phyloP scores from a whole-genome alignment of 1,284 basidiomycete species.

The Fereydounia khargensis region DNA sequence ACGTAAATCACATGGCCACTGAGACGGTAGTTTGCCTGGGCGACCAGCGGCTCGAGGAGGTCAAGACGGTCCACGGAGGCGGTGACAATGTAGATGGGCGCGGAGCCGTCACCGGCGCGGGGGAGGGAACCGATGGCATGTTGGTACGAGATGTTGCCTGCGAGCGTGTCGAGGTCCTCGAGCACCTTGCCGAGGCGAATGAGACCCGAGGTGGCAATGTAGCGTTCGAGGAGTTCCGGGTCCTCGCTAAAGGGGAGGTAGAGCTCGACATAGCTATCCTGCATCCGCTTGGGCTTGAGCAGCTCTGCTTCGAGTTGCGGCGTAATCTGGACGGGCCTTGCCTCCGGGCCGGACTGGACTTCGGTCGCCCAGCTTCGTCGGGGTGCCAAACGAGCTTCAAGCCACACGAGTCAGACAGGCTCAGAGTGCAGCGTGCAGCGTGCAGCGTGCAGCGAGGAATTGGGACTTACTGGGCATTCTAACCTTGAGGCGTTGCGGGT shows the following conservation, averaged over 20 bases:
- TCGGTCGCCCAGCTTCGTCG: constrained; percentile 34
- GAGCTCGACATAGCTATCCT: constrained; percentile 55
- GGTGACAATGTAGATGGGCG: constrained; percentile 58
- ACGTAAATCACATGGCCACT: constrained; percentile 38
- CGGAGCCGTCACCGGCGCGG: constrained; percentile 32
- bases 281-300: constrained; percentile 45
- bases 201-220: constrained; percentile 54
- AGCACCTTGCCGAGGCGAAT: constrained; percentile 58
- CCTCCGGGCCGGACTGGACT: constrained; percentile 10
- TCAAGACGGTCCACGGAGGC: constrained; percentile 58
- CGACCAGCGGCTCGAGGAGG: constrained; percentile 32
- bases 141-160: constrained; percentile 54
- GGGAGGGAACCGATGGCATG: constrained; percentile 56
- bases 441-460: neutral
- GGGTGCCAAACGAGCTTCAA: constrained; percentile 22
- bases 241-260: constrained; percentile 54
- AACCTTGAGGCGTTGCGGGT: constrained; percentile 30
- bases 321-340: neutral
- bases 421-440: neutral
- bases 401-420: neutral
- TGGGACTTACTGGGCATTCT: constrained; percentile 25
- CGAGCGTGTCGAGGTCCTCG: constrained; percentile 57
- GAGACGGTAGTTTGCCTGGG: constrained; percentile 42
- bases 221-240: constrained; percentile 50
- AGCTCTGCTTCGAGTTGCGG: constrained; percentile 18